Evolutionary conservation across 2,329 filamentous ascomycete species (phyloP).

Genomic region (Aspergillus calidoustus): DNA sequence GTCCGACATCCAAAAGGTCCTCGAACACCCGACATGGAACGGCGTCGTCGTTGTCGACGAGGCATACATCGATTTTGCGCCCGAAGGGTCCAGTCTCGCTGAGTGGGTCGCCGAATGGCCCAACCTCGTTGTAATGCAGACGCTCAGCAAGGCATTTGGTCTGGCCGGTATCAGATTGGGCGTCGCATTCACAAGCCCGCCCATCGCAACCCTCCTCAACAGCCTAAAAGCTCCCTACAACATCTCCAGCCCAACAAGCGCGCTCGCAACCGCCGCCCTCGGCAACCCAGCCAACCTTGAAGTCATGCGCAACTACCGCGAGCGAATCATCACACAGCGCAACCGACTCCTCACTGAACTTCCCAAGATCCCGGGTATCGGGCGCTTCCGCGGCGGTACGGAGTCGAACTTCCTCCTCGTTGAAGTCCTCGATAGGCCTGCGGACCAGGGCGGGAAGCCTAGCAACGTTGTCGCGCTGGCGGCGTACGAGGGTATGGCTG

Average conservation of each 20-base stretch:
- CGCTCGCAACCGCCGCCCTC: conserved; percentile 76
- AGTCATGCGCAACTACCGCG: conserved; percentile 72
- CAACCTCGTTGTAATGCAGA: conserved; percentile 97
- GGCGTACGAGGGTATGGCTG: conserved; percentile 83
- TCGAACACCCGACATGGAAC: conserved; percentile 92
- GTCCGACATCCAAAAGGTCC: conserved; percentile 70
- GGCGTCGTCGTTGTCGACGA: conserved; percentile 92
- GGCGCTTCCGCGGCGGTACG: conserved; percentile 76
- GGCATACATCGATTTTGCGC: conserved; percentile 94
- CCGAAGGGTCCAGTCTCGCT: conserved; percentile 77
- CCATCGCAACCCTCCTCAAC: conserved; percentile 82
- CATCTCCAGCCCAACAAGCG: conserved; percentile 83
- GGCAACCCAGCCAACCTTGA: conserved; percentile 64
- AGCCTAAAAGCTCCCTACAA: conserved; percentile 96
- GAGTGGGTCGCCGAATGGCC: conserved; percentile 92
- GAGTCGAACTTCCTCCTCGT: conserved; percentile 90
- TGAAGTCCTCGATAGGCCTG: conserved; percentile 74
- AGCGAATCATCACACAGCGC: conserved; percentile 74
- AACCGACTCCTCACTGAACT: conserved; percentile 75
- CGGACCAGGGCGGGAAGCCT: conserved; percentile 65
- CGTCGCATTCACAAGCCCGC: conserved; percentile 75
- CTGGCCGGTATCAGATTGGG: conserved; percentile 92
- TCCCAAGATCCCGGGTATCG: conserved; percentile 76
- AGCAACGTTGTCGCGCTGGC: conserved; percentile 78
- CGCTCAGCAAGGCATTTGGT: conserved; percentile 95